Evolutionary conservation across 2,329 filamentous ascomycete species (phyloP), one percentile per base, ranked within the genome.

Genomic region (Lomentospora prolificans): DNA sequence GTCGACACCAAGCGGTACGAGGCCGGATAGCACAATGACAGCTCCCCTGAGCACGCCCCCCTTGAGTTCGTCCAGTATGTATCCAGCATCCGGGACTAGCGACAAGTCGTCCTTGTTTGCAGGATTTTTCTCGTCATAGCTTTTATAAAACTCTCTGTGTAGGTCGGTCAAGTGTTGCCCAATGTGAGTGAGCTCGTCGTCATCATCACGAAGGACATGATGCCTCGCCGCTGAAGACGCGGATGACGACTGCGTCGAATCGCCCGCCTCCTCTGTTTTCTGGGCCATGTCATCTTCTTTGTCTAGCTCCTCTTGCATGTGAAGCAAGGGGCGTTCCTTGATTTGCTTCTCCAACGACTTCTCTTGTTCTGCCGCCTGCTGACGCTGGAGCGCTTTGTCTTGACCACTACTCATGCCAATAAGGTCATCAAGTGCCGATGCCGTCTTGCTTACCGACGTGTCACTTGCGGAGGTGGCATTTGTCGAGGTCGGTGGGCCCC

Each of bases 231-330:
- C 41, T 17, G 63, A 54, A 3, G 39, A 51, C 3, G 66, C 63
- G 8, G 67, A 62, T 0, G 67, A 50, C 14, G 64, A 52, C 3
- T 65, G 64, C 22, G 61, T 62, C 4, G 58, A 55, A 31, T 67
- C 65, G 2, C 59, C 22, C 1, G 61, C 61, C 51, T n/a, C 67
- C 62, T n/a, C 64, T 60, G 39, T 60, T 58, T 17, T 64, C 60
- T 51, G 68, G 65, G 48, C 57, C 57, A 17, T 56, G 56, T 19
- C 50, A 41, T 89, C 84, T 64, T 90, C 88, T 62, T 89, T 88
- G 64, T 99, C 94, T 22, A 96, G 78, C 66, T 90, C 79, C 64
- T 96, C 88, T 69, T 99, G 94, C 72, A 95, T 87, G 66, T 94
- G 89, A n/a, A 95, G 74, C 27, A 99, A 72, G 0, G 94, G 94